These are phyloP conservation scores for Populus pruinosa DNA, from an alignment of 345 rosid genomes.

Conservation along the genomic window DNA sequence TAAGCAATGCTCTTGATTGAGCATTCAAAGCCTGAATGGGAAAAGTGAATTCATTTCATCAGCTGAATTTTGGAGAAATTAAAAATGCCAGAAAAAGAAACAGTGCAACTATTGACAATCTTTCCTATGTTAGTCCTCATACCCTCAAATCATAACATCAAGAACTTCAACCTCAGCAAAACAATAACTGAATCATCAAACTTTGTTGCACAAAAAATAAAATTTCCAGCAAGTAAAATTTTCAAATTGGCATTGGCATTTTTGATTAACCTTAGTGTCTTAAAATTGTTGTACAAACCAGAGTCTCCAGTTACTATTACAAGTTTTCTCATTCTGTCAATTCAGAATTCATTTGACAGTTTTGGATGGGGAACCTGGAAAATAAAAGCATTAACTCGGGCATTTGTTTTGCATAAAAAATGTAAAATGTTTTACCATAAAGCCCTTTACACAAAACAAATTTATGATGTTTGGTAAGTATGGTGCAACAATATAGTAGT, in stretches of 20 bases:
- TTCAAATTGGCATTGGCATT: background rate
- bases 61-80: background rate
- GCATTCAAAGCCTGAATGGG: conserved; percentile 73
- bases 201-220: background rate
- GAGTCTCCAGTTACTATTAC: background rate
- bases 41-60: background rate
- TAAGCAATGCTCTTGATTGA: conserved; percentile 78
- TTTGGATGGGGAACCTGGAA: too few species aligned
- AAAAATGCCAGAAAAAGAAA: background rate
- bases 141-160: background rate
- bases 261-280: background rate
- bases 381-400: too few species aligned
- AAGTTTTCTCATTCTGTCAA: background rate
- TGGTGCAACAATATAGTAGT: too few species aligned
- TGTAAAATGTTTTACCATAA: too few species aligned
- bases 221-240: background rate
- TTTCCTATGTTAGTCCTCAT: background rate
- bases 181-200: background rate
- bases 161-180: background rate
- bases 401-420: too few species aligned
- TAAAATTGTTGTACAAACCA: background rate
- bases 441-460: too few species aligned
- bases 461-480: too few species aligned
- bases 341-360: too few species aligned
- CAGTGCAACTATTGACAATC: background rate